phyloP scores from a whole-genome alignment of 805 yeast species.

The Wickerhamiella sergipiensis region DNA sequence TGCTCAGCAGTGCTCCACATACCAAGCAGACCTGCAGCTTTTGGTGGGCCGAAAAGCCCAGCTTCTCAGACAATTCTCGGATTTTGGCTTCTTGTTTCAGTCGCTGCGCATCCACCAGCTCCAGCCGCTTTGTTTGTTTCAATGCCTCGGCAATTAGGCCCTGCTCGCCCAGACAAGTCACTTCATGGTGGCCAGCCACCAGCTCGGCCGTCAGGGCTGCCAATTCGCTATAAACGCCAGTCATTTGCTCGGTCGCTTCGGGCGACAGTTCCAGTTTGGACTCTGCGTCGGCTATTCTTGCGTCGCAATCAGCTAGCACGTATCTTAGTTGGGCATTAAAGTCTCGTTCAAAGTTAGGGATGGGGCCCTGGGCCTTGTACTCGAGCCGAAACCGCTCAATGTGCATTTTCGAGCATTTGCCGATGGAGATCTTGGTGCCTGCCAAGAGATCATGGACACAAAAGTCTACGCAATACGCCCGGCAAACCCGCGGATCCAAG shows the following conservation, averaged over 20 bases:
- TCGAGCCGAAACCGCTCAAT: constrained; percentile 58
- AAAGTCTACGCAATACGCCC: constrained; percentile 65
- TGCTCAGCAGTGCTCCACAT: constrained; percentile 79
- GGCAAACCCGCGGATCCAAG: constrained; percentile 53
- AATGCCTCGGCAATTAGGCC: constrained; percentile 26
- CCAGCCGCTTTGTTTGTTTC: constrained; percentile 12
- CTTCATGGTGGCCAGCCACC: constrained; percentile 5
- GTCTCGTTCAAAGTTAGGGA: constrained; percentile 36
- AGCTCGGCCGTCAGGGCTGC: not conserved
- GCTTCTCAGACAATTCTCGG: constrained; percentile 48
- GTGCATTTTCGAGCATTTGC: constrained; percentile 67
- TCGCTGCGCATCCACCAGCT: not conserved
- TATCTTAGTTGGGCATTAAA: constrained; percentile 34
- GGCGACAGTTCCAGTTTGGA: constrained; percentile 53
- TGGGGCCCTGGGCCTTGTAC: constrained; percentile 31
- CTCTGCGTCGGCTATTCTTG: constrained; percentile 47
- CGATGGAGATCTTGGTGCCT: constrained; percentile 72
- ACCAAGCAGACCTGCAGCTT: constrained; percentile 79
- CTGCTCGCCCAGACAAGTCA: constrained; percentile 9
- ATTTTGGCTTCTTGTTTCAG: constrained; percentile 38
- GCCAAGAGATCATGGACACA: constrained; percentile 77
- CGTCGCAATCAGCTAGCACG: constrained; percentile 54
- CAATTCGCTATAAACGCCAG: constrained; percentile 10
- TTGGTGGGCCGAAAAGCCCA: constrained; percentile 79
- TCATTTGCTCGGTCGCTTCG: constrained; percentile 47